These are phyloP conservation scores for Silene noctiflora DNA, from an alignment of 179 eudicot species.

Conservation along the genomic window DNA sequence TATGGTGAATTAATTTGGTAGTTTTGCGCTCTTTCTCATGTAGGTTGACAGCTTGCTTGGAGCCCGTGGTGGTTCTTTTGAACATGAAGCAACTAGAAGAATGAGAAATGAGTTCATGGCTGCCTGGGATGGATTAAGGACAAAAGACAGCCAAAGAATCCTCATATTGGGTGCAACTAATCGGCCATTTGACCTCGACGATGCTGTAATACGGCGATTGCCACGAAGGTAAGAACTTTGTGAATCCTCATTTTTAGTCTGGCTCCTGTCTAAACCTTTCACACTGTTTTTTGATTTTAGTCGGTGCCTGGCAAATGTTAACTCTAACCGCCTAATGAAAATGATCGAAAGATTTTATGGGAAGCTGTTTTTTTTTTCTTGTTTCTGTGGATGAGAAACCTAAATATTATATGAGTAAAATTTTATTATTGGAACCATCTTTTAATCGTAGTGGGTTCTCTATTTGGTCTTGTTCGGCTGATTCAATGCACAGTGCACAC, in stretches of 20 bases:
- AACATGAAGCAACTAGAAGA: slow-evolving; percentile 99
- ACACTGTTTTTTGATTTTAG: background rate
- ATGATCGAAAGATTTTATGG: too few species aligned
- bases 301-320: background rate
- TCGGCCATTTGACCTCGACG: slow-evolving; percentile 99
- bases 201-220: slow-evolving; percentile 96
- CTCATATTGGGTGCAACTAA: slow-evolving; percentile 98
- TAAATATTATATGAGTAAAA: too few species aligned
- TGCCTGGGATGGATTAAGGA: slow-evolving; percentile 99
- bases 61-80: slow-evolving; percentile 97
- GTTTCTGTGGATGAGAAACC: too few species aligned
- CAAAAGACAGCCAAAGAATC: slow-evolving; percentile 91
- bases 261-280: too few species aligned
- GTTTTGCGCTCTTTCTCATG: background rate
- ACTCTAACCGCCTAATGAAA: too few species aligned
- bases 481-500: too few species aligned
- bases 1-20: background rate
- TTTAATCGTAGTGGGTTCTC: too few species aligned
- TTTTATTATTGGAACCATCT: too few species aligned
- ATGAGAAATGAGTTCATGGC: slow-evolving; percentile 99
- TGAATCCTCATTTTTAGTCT: background rate
- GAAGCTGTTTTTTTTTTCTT: too few species aligned
- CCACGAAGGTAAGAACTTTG: slow-evolving; percentile 63
- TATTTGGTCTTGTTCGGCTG: too few species aligned
- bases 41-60: slow-evolving; percentile 99